phyloP scores from a whole-genome alignment of 305 asterid species.

The Fraxinus sp. region DNA sequence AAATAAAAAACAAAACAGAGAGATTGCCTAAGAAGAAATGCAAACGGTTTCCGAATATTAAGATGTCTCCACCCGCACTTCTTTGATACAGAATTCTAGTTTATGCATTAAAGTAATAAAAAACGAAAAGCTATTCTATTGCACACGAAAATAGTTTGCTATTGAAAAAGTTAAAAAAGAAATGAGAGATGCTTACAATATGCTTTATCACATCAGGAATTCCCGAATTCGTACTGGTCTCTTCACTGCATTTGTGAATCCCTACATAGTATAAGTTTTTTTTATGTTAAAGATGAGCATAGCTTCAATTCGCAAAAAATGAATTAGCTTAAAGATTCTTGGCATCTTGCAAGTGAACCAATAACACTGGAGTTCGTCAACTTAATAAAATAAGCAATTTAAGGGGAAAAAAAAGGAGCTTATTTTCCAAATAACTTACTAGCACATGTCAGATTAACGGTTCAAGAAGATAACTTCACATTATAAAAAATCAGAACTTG shows the following conservation, averaged over 20 bases:
- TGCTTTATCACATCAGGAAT: slow-evolving; percentile 47
- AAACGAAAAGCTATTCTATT: not conserved
- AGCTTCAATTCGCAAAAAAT: not conserved
- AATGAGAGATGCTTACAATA: not conserved
- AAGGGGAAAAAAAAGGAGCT: not conserved
- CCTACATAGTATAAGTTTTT: slow-evolving; percentile 44
- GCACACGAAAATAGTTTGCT: not conserved
- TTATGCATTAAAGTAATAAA: not conserved
- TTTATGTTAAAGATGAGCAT: not conserved
- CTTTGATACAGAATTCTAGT: not conserved
- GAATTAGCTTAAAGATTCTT: not conserved
- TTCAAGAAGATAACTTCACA: not conserved
- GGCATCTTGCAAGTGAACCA: not conserved
- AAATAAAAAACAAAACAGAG: not conserved
- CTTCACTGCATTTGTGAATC: slow-evolving; percentile 93
- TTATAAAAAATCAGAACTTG: not conserved
- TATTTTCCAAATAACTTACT: not conserved
- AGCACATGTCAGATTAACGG: not conserved
- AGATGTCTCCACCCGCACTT: not conserved
- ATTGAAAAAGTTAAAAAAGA: not conserved
- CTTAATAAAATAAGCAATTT: not conserved
- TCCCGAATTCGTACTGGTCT: slow-evolving; percentile 84
- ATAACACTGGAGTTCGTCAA: not conserved
- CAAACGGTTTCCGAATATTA: not conserved
- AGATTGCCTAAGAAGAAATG: not conserved